Base-by-base conservation (phyloP, 2,329 filamentous ascomycete species). In the Diplodia intermedia region DNA sequence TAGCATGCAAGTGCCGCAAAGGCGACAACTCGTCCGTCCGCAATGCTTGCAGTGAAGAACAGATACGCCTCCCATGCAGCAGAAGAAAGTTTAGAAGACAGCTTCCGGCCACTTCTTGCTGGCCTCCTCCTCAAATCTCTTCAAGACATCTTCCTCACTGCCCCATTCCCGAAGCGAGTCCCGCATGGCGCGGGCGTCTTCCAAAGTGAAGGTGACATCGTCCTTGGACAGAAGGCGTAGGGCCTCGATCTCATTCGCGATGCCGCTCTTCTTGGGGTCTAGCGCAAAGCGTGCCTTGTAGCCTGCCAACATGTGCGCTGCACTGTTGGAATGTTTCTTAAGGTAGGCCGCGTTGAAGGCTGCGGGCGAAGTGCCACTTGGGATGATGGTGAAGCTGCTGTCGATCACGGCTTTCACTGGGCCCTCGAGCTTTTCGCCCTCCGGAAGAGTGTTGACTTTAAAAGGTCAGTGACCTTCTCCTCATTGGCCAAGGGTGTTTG, bases 371-470 rank as follows among this genome's bases (percentile, higher is more conserved):
- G 83, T 79, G 47, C 81, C 79, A 36, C 86, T 85, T 11, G 86
- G 80, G 7, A 89, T 83, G 29, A 90, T 80, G 9, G 84, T 82
- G 72, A 94, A 91, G 71, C 89, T 88, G 2, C 86, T 80, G 69
- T 90, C 88, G 72, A 97, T 82, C 56, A 92, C 87, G 71, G 93
- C 87, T 61, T 86, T 83, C 23, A 91, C 86, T 78, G 91, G 87
- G 26, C 87, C 78, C 0, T 88, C 82, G 36, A 47, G 62, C 62
- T 55, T 65, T 15, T 55, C 62, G 33, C 89, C 85, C 57, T 85
- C 85, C 20, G 85, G 78, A 53, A 86, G 84, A 5, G 82, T 80
- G 71, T 77, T 72, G 36, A 80, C 73, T 69, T 71, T 31, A 18
- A 8, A 38, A 23, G 49, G 15, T 18, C 15, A 20, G 50, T 86